These are phyloP conservation scores for Globisporangium takayamanum DNA, from an alignment of 352 stramenopile genomes.

Conservation along the genomic window DNA sequence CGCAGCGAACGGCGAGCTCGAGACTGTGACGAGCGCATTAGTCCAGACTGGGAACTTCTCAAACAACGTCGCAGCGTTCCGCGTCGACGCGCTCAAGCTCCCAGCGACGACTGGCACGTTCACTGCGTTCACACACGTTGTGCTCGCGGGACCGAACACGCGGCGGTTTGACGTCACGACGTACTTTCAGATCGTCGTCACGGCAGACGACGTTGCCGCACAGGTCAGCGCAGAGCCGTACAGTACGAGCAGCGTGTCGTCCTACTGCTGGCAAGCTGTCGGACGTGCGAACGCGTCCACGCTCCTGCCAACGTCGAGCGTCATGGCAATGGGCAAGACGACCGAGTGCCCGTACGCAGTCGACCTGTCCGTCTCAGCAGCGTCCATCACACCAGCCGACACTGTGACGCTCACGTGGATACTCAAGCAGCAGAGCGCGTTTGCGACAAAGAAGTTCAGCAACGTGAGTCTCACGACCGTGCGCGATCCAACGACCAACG, in stretches of 20 bases:
- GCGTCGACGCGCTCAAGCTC: slow-evolving; percentile 23
- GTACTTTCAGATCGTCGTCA: slow-evolving; percentile 48
- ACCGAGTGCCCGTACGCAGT: slow-evolving; percentile 40
- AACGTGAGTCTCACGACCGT: slow-evolving; percentile 28
- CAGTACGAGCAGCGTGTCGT: slow-evolving; percentile 18
- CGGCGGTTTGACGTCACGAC: slow-evolving; percentile 47
- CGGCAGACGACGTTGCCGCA: slow-evolving; percentile 14
- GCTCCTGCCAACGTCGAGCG: slow-evolving; percentile 19
- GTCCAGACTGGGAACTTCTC: slow-evolving; percentile 30
- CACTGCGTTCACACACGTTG: slow-evolving; percentile 35
- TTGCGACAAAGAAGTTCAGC: slow-evolving; percentile 14
- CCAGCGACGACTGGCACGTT: slow-evolving; percentile 25
- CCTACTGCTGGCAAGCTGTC: slow-evolving; percentile 46
- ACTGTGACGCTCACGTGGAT: slow-evolving; percentile 23
- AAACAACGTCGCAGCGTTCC: slow-evolving; percentile 24
- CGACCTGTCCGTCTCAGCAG: slow-evolving; percentile 23
- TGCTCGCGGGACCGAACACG: slow-evolving; percentile 22
- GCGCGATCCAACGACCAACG: slow-evolving; percentile 22
- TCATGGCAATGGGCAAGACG: slow-evolving; percentile 26
- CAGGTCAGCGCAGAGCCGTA: slow-evolving; percentile 22
- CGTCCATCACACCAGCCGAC: slow-evolving; percentile 13
- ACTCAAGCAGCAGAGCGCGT: slow-evolving; percentile 19
- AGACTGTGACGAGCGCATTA: neutral
- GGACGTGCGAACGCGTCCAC: slow-evolving; percentile 15
- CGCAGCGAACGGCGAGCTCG: neutral